Percentiles rank a stretch among this genome's conserved stretches.
phyloP scores from a whole-genome alignment of 1,139 yeast species.

The Magnusiomyces ingens region DNA sequence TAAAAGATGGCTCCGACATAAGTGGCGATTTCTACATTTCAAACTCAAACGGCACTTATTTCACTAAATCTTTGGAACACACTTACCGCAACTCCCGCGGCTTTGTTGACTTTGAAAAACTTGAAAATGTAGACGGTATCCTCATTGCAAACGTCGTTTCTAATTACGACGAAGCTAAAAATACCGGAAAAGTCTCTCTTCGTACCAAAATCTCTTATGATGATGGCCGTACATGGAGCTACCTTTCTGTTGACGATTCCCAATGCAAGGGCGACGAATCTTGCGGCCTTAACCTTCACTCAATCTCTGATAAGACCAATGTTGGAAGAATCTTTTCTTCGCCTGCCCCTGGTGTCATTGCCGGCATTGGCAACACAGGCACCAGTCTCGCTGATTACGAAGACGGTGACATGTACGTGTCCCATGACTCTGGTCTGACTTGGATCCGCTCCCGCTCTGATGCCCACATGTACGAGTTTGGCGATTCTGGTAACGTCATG shows the following conservation, averaged over 20 bases:
- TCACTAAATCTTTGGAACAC: conserved; percentile 42
- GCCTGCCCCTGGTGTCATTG: conserved; percentile 65
- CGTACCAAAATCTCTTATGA: conserved; percentile 50
- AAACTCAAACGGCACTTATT: conserved; percentile 57
- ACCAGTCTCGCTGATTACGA: conserved; percentile 22
- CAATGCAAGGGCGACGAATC: conserved; percentile 35
- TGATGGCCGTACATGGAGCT: conserved; percentile 60
- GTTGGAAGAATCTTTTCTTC: conserved; percentile 52
- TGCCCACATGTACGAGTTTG: conserved; percentile 57
- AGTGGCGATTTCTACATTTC: conserved; percentile 46
- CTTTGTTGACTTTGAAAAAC: conserved; percentile 41
- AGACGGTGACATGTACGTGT: conserved; percentile 43
- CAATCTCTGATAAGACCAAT: conserved; percentile 47
- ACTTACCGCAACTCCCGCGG: conserved; percentile 40
- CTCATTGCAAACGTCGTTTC: conserved; percentile 49
- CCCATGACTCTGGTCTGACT: conserved; percentile 70
- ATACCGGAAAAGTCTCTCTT: conserved; percentile 12
- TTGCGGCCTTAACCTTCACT: conserved; percentile 53
- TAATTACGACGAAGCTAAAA: conserved; percentile 25
- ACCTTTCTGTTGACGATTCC: conserved; percentile 43
- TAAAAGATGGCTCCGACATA: conserved; percentile 22
- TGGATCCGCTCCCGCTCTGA: conserved; percentile 57
- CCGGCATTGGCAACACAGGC: conserved; percentile 41
- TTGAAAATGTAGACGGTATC: conserved; percentile 62
- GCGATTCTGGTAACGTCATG: conserved; percentile 74